Evolutionary conservation across 805 yeast species (phyloP).

Genomic region (Wilhelminamyces savonicus): DNA sequence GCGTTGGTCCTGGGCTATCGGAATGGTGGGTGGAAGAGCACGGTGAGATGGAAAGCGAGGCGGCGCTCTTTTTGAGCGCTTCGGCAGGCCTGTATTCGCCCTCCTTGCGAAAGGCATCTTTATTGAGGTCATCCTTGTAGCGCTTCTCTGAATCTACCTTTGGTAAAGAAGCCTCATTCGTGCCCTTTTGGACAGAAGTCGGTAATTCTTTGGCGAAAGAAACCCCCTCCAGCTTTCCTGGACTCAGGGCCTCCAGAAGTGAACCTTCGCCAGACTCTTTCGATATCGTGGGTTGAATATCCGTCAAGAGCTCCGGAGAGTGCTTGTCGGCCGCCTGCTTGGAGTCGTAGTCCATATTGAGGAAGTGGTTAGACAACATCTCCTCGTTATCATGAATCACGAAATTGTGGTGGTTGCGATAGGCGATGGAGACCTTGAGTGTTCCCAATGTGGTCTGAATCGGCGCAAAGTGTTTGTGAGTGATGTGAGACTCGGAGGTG

Average conservation of each 20-base stretch:
- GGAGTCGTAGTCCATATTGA: slow-evolving; percentile 33
- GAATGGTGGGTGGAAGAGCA: slow-evolving; percentile 9
- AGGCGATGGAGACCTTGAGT: slow-evolving; percentile 69
- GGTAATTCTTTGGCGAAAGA: too few relatives aligned
- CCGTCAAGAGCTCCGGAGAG: too few relatives aligned
- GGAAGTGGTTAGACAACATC: slow-evolving; percentile 51
- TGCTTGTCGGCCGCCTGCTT: slow-evolving; percentile 1
- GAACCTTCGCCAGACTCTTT: too few relatives aligned
- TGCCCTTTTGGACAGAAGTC: too few relatives aligned
- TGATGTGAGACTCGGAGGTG: slow-evolving; percentile 42
- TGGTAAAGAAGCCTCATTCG: too few relatives aligned
- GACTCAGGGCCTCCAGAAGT: too few relatives aligned
- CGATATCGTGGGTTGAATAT: too few relatives aligned
- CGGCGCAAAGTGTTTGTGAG: slow-evolving; percentile 60
- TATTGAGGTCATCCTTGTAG: too few relatives aligned
- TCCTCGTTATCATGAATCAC: slow-evolving; percentile 62
- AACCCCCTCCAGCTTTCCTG: too few relatives aligned
- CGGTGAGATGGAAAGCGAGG: slow-evolving; percentile 21
- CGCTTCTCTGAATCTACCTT: too few relatives aligned
- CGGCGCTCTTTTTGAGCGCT: slow-evolving; percentile 5
- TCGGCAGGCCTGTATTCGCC: slow-evolving; percentile 8
- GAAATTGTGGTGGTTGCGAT: slow-evolving; percentile 67
- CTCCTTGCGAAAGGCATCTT: too few relatives aligned
- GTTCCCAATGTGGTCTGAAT: slow-evolving; percentile 73
- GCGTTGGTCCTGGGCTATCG: not conserved